phyloP scores from a whole-genome alignment of 2,329 filamentous ascomycete species.

The Beauveria rudraprayagi region DNA sequence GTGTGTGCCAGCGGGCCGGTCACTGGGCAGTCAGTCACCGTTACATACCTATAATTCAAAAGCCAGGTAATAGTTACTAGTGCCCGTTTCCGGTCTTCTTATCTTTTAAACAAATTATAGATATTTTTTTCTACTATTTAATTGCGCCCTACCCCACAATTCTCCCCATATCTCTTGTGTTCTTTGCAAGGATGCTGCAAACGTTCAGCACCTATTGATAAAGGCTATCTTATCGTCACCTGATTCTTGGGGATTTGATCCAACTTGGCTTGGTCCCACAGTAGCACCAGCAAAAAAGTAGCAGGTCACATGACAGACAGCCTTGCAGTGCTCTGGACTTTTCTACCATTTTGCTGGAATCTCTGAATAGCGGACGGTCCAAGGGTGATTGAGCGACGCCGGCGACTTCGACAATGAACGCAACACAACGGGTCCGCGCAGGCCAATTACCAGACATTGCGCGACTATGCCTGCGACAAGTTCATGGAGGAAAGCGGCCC shows the following conservation, averaged over 20 bases:
- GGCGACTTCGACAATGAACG: constrained; percentile 6
- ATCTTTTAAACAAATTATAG: no score
- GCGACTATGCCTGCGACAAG: constrained; percentile 9
- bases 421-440: constrained; percentile 8
- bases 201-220: not conserved
- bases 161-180: no score
- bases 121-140: no score
- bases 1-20: not conserved
- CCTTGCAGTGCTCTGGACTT: not conserved
- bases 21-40: not conserved
- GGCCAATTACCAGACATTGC: constrained; percentile 10
- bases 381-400: not conserved
- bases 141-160: no score
- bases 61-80: no score
- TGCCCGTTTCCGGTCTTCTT: no score
- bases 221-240: not conserved
- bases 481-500: constrained; percentile 2
- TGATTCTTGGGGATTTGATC: not conserved
- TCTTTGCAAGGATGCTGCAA: no score
- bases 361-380: not conserved
- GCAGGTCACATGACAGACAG: constrained; percentile 9
- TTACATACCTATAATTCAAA: no score
- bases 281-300: not conserved
- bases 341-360: not conserved
- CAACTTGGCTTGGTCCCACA: not conserved